phyloP scores from a whole-genome alignment of 768 basidiomycete species.

The Mycena venus region DNA sequence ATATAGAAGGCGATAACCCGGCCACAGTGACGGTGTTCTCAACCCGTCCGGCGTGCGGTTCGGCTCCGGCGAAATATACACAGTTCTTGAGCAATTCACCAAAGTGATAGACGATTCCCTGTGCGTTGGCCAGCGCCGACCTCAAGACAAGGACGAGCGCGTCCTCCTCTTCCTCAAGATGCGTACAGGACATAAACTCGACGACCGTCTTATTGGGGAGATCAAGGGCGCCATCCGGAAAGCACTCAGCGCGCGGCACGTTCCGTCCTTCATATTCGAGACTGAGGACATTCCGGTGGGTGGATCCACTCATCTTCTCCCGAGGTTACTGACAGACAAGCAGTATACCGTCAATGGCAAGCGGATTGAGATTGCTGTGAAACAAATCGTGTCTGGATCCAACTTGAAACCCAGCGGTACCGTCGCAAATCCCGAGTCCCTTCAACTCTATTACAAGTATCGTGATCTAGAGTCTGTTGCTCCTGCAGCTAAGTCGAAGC shows the following conservation, averaged over 20 bases:
- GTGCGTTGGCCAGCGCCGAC: conserved; percentile 78
- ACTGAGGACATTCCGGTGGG: conserved; percentile 78
- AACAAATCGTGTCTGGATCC: conserved; percentile 81
- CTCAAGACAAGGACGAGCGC: conserved; percentile 76
- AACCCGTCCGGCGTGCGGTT: conserved; percentile 89
- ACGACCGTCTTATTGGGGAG: conserved; percentile 54
- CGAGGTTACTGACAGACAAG: not conserved
- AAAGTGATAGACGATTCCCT: conserved; percentile 73
- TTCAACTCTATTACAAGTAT: conserved; percentile 75
- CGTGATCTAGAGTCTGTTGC: conserved; percentile 58
- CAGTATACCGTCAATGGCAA: conserved; percentile 85
- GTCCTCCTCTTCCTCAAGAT: conserved; percentile 85
- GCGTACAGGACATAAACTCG: conserved; percentile 60
- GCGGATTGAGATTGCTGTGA: conserved; percentile 85
- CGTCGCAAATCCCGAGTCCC: conserved; percentile 78
- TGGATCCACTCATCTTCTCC: conserved; percentile 21
- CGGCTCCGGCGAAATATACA: conserved; percentile 87
- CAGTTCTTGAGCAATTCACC: conserved; percentile 72
- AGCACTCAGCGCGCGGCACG: conserved; percentile 79
- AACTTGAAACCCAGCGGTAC: conserved; percentile 78
- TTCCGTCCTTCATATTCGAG: conserved; percentile 77
- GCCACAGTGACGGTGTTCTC: conserved; percentile 72
- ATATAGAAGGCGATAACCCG: not conserved
- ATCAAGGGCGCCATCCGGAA: conserved; percentile 71
- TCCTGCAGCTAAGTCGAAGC: conserved; percentile 14